phyloP scores from a whole-genome alignment of 148 eudicot species.

The Camellia granthamiana region DNA sequence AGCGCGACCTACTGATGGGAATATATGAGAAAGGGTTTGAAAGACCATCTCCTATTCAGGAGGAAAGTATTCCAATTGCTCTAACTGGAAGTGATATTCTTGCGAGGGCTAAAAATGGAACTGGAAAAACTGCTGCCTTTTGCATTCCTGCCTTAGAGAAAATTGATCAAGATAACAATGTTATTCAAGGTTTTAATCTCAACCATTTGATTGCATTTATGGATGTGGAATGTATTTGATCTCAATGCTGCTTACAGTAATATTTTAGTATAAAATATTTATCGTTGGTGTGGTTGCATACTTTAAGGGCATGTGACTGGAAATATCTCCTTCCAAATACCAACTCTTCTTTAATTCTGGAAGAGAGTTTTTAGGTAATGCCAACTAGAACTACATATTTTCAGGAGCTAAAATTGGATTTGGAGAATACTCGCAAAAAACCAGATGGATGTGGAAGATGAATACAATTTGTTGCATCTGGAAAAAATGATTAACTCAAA shows the following conservation, averaged over 20 bases:
- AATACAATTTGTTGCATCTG: background rate
- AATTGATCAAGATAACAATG: conserved; percentile 77
- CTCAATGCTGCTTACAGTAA: conserved; percentile 10
- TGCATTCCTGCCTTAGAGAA: conserved; percentile 86
- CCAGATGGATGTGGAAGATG: background rate
- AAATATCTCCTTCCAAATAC: background rate
- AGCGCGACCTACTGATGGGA: conserved; percentile 87
- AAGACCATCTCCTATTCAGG: conserved; percentile 87
- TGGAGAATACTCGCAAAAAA: background rate
- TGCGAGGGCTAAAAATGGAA: conserved; percentile 91
- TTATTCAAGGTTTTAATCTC: conserved; percentile 63
- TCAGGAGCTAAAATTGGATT: background rate
- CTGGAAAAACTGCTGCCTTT: conserved; percentile 89
- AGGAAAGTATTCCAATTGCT: conserved; percentile 93
- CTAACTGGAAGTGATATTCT: conserved; percentile 87
- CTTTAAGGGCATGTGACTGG: background rate
- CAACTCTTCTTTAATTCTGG: background rate
- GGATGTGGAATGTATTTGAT: background rate
- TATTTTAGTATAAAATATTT: background rate
- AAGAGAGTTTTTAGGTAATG: background rate
- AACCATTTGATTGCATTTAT: conserved; percentile 7
- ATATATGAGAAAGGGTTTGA: conserved; percentile 89
- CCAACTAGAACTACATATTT: background rate
- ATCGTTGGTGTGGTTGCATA: background rate
- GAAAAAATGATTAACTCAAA: background rate